These are phyloP conservation scores for Umbelopsis sp. DNA, from an alignment of 192 early-diverging fungal genomes.

Conservation along the genomic window DNA sequence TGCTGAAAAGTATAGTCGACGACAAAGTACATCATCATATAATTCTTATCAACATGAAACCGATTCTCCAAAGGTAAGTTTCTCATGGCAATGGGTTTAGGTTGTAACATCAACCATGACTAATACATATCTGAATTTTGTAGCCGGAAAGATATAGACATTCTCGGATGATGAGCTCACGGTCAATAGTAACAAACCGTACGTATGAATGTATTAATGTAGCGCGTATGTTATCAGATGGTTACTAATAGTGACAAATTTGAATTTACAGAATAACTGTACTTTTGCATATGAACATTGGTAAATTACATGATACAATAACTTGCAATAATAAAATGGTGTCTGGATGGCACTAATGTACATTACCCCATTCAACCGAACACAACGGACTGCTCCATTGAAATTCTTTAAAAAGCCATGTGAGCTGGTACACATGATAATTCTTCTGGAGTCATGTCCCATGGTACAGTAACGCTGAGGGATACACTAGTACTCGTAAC, in stretches of 20 bases:
- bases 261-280: neutral
- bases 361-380: neutral
- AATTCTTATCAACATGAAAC: neutral
- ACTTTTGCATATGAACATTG: neutral
- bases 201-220: neutral
- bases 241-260: neutral
- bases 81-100: too few species aligned
- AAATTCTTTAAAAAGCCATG: slow-evolving; percentile 44
- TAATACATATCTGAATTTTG: neutral
- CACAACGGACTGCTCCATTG: neutral
- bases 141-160: slow-evolving; percentile 6
- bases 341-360: neutral
- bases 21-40: neutral
- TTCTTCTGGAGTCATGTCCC: slow-evolving; percentile 52
- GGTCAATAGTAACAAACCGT: neutral
- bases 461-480: slow-evolving; percentile 51
- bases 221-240: neutral
- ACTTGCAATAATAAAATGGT: neutral
- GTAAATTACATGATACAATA: neutral
- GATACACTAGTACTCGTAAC: slow-evolving; percentile 48
- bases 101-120: too few species aligned
- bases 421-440: slow-evolving; percentile 42
- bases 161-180: slow-evolving; percentile 3
- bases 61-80: neutral
- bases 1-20: neutral